phyloP scores from a whole-genome alignment of 441 rosid species.

The Aquilaria agallochum region DNA sequence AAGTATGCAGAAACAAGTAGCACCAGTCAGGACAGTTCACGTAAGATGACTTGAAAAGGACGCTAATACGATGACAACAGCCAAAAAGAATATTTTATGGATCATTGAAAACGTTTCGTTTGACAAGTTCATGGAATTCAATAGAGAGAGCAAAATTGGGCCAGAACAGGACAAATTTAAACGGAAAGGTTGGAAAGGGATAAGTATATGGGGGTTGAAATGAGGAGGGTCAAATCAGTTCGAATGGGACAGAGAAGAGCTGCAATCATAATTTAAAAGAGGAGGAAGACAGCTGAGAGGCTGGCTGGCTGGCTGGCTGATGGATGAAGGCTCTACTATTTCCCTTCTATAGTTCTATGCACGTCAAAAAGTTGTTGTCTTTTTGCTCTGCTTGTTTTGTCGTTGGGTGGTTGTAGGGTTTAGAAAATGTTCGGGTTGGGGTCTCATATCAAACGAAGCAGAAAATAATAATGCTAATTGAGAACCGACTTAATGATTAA shows the following conservation, averaged over 20 bases:
- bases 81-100: slow-evolving; percentile 1
- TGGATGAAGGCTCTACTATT: too few relatives aligned
- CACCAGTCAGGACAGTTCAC: too few relatives aligned
- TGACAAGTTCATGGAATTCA: slow-evolving; percentile 22
- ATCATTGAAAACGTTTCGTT: slow-evolving; percentile 13
- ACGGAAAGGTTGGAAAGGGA: background rate
- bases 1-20: background rate
- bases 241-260: slow-evolving; percentile 5
- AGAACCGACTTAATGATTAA: too few relatives aligned
- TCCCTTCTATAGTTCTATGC: too few relatives aligned
- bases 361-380: too few relatives aligned
- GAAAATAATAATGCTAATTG: too few relatives aligned
- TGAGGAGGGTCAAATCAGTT: slow-evolving; percentile 7
- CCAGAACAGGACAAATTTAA: background rate
- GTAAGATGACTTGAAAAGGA: background rate
- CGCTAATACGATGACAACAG: slow-evolving; percentile 16
- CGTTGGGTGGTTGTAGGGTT: too few relatives aligned
- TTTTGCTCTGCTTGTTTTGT: too few relatives aligned
- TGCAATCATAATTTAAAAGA: background rate
- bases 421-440: too few relatives aligned
- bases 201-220: background rate
- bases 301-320: background rate
- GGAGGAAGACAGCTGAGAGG: slow-evolving; percentile 31
- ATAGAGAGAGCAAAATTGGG: background rate
- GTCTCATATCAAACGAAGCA: too few relatives aligned